Evolutionary conservation across 2,329 filamentous ascomycete genomes (phyloP).

Genomic region (Penicillium sp.): DNA sequence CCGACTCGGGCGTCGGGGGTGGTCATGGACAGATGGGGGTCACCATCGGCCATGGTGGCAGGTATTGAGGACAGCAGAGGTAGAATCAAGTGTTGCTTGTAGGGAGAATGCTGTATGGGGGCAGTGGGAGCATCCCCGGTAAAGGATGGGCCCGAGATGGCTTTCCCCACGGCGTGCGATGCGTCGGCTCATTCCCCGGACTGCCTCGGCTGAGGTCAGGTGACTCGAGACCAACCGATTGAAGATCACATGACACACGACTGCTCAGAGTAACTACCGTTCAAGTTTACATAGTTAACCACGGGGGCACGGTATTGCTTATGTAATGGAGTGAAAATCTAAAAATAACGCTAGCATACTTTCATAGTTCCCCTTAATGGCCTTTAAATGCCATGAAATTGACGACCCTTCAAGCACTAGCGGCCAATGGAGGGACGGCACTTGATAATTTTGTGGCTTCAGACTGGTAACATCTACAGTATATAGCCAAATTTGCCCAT

Average conservation of each 20-base stretch:
- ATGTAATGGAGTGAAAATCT: background rate
- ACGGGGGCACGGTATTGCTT: background rate
- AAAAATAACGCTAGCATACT: background rate
- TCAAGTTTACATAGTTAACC: too few species aligned
- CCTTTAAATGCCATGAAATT: background rate
- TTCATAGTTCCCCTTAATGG: background rate
- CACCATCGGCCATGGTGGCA: slow-evolving; percentile 36
- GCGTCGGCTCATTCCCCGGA: slow-evolving; percentile 7
- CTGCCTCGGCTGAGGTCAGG: slow-evolving; percentile 26
- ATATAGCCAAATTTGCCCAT: background rate
- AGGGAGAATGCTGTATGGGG: background rate
- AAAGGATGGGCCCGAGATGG: slow-evolving; percentile 1
- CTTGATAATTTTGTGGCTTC: background rate
- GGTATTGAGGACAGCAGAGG: background rate
- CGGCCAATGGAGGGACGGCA: background rate
- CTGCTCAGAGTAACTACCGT: too few species aligned
- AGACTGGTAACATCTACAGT: background rate
- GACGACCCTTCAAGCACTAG: background rate
- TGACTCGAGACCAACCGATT: too few species aligned
- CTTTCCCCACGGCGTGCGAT: slow-evolving; percentile 7
- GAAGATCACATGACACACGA: slow-evolving; percentile 13
- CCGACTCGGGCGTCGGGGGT: slow-evolving; percentile 39
- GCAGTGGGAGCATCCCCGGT: background rate
- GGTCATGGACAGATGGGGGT: slow-evolving; percentile 31
- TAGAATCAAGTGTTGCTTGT: background rate